phyloP scores from a whole-genome alignment of 345 rosid species.

The Eucalyptus sp. region DNA sequence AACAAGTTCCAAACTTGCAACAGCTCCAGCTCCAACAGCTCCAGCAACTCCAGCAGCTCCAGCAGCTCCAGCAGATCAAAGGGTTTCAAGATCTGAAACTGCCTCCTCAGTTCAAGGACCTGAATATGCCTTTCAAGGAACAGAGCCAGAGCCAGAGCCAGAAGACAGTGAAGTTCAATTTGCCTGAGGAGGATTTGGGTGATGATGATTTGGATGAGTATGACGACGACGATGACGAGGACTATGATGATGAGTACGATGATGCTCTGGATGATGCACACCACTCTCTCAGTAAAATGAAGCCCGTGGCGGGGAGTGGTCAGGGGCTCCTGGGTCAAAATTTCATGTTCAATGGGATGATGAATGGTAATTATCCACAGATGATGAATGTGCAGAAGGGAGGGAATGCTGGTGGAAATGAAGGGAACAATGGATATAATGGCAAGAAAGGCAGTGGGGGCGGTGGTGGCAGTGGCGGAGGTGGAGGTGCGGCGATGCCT shows the following conservation, averaged over 20 bases:
- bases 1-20: slow-evolving; percentile 1
- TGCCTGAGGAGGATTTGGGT: slow-evolving; percentile 35
- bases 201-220: slow-evolving; percentile 32
- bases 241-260: slow-evolving; percentile 29
- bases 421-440: slow-evolving; percentile 3
- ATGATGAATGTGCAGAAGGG: slow-evolving; percentile 49
- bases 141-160: slow-evolving; percentile 26
- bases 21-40: slow-evolving; percentile 50
- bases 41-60: slow-evolving; percentile 22
- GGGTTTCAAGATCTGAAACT: slow-evolving; percentile 61
- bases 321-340: slow-evolving; percentile 24
- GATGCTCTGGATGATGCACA: slow-evolving; percentile 28
- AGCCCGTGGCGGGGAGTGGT: slow-evolving; percentile 27
- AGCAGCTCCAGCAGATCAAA: slow-evolving; percentile 62
- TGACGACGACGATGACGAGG: slow-evolving; percentile 32
- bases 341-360: slow-evolving; percentile 19
- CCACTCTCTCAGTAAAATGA: slow-evolving; percentile 27
- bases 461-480: slow-evolving; percentile 7
- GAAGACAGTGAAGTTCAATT: slow-evolving; percentile 46
- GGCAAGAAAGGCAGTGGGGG: slow-evolving; percentile 31
- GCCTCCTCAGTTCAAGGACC: slow-evolving; percentile 32
- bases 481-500: slow-evolving; percentile 15
- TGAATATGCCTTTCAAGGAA: slow-evolving; percentile 11
- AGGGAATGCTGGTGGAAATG: slow-evolving; percentile 10
- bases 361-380: slow-evolving; percentile 44